Conservation (phyloP, 495 filamentous ascomycete species). For the Aspergillus saccharolyticus region DNA sequence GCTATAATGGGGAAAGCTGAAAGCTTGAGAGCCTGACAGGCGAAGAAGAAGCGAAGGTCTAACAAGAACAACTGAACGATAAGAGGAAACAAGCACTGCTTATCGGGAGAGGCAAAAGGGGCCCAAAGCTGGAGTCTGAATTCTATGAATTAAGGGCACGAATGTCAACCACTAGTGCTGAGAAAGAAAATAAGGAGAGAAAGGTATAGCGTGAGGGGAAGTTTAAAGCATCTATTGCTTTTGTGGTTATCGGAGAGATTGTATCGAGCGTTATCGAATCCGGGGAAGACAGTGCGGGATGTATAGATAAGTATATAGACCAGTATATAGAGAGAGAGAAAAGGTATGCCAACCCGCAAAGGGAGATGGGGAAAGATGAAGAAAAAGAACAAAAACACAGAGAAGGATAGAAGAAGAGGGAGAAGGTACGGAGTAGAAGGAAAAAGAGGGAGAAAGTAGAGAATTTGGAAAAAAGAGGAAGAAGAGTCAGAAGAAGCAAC, state of each 20-base stretch:
- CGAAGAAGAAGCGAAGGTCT: conserved; percentile 12
- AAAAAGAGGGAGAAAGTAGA: conserved; percentile 9
- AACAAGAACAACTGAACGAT: conserved; percentile 22
- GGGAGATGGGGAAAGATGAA: conserved; percentile 5
- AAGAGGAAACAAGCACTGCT: conserved; percentile 10
- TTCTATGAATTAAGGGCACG: not conserved
- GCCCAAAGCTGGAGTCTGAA: not conserved
- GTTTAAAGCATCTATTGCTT: no score
- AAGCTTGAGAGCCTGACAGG: conserved; percentile 5
- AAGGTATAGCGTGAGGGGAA: conserved; percentile 4
- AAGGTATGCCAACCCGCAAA: not conserved
- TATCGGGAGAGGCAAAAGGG: conserved; percentile 23
- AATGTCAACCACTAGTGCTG: not conserved
- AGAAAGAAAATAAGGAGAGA: not conserved
- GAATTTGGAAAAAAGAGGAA: conserved; percentile 5
- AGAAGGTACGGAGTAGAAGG: conserved; percentile 1
- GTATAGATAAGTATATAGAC: not conserved
- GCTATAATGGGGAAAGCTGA: not conserved
- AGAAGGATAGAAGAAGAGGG: conserved; percentile 3
- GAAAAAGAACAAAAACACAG: conserved; percentile 2
- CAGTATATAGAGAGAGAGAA: conserved; percentile 11
- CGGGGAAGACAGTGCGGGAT: not conserved
- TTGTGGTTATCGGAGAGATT: not conserved
- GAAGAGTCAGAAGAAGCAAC: conserved; percentile 3
- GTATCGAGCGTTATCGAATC: not conserved